These are phyloP conservation scores for Daldinia concentrica DNA, from an alignment of 495 filamentous ascomycete genomes.

Conservation along the genomic window DNA sequence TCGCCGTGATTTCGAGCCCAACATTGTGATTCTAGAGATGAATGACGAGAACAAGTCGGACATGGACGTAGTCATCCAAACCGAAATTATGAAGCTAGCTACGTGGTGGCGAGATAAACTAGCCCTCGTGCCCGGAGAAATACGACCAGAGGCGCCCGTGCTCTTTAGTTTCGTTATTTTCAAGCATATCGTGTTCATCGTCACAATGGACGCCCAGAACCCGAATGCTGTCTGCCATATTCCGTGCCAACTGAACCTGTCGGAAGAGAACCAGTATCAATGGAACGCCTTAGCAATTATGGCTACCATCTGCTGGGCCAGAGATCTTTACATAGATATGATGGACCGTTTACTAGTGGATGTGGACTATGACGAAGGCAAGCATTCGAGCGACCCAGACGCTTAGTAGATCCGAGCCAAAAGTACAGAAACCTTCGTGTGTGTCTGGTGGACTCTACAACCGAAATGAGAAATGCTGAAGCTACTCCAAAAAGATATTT, in stretches of 20 bases:
- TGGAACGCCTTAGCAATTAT: conserved; percentile 48
- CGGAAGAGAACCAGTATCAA: conserved; percentile 42
- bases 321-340: conserved; percentile 33
- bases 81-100: conserved; percentile 27
- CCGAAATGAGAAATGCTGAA: no score
- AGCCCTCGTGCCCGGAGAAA: background rate
- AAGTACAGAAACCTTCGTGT: background rate
- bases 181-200: conserved; percentile 45
- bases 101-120: conserved; percentile 28
- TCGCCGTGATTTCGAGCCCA: conserved; percentile 17
- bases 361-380: background rate
- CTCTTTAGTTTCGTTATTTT: conserved; percentile 45
- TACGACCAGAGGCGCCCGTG: conserved; percentile 25
- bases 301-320: conserved; percentile 47
- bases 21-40: conserved; percentile 33
- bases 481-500: background rate
- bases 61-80: conserved; percentile 33
- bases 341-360: conserved; percentile 11
- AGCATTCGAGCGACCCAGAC: conserved; percentile 41
- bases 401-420: conserved; percentile 16
- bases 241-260: conserved; percentile 43
- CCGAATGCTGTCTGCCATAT: conserved; percentile 37
- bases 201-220: conserved; percentile 40
- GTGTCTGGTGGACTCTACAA: background rate
- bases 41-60: conserved; percentile 7